These are phyloP conservation scores for Globisporangium yorkense DNA, from an alignment of 352 stramenopile species.

Conservation along the genomic window DNA sequence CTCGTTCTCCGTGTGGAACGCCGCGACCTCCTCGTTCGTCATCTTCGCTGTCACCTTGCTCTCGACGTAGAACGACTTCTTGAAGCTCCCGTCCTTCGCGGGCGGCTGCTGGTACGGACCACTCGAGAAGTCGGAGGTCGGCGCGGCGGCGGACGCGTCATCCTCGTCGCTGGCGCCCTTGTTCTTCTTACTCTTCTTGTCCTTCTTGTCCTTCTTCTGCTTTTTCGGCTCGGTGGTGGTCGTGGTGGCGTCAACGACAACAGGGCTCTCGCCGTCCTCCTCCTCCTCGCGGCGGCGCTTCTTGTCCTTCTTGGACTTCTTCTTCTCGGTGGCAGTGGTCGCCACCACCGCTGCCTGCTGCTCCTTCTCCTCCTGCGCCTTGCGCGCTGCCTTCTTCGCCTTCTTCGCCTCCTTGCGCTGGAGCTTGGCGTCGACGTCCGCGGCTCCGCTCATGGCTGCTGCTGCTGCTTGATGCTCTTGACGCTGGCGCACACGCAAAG, in stretches of 20 bases:
- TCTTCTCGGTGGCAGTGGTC: constrained; percentile 18
- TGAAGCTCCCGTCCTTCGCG: constrained; percentile 63
- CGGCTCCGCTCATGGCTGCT: constrained; percentile 7
- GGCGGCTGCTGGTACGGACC: constrained; percentile 71
- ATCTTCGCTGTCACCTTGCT: constrained; percentile 60
- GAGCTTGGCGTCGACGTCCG: constrained; percentile 23
- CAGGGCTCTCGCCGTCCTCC: constrained; percentile 2
- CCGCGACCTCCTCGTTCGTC: constrained; percentile 72
- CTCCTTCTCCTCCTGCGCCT: constrained; percentile 29
- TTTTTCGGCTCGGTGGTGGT: constrained; percentile 13
- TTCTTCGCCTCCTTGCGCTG: constrained; percentile 31
- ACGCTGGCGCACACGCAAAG: neutral
- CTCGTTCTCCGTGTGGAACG: constrained; percentile 83
- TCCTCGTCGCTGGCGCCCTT: constrained; percentile 14
- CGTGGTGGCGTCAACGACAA: neutral
- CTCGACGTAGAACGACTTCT: constrained; percentile 84
- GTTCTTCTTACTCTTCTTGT: constrained; percentile 37
- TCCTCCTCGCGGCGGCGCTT: constrained; percentile 25
- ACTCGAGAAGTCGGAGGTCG: constrained; percentile 53
- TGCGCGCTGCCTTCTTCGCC: constrained; percentile 31
- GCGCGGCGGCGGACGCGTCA: constrained; percentile 2
- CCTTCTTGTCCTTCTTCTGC: constrained; percentile 50
- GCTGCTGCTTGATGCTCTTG: neutral
- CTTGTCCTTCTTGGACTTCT: constrained; percentile 37
- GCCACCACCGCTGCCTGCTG: constrained; percentile 4